Percentiles rank a stretch among this genome's conserved stretches.
Conservation (phyloP, 805 yeast genomes). For the Yarrowia sp. region DNA sequence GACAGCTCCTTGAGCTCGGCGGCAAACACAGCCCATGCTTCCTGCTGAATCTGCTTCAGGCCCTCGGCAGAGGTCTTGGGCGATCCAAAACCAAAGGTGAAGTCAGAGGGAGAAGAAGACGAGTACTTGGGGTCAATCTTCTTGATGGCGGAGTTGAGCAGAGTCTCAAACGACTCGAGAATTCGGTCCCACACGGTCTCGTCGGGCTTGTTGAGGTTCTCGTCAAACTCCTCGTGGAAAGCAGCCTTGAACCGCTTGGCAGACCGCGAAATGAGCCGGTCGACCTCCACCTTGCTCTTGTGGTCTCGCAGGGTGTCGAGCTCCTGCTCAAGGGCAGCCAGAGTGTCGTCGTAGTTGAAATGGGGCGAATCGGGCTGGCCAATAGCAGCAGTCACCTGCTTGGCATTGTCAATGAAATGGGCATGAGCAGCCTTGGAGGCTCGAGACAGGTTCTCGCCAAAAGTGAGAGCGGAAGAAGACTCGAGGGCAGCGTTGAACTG, state of each 20-base stretch:
- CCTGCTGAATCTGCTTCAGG: constrained; percentile 52
- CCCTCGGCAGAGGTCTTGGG: constrained; percentile 29
- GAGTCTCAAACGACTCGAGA: constrained; percentile 55
- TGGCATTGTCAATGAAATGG: constrained; percentile 50
- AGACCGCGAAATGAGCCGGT: constrained; percentile 52
- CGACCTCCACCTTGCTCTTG: constrained; percentile 53
- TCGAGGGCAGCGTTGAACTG: constrained; percentile 40
- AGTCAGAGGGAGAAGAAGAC: background rate
- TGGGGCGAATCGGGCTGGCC: constrained; percentile 45
- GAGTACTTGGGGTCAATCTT: constrained; percentile 46
- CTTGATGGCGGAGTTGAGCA: constrained; percentile 49
- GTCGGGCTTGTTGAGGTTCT: constrained; percentile 59
- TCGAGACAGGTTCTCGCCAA: constrained; percentile 46
- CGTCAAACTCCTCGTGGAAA: constrained; percentile 55
- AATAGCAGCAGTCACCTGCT: constrained; percentile 48
- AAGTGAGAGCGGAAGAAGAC: constrained; percentile 42
- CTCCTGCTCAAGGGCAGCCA: constrained; percentile 48
- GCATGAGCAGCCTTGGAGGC: constrained; percentile 45
- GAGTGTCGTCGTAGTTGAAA: constrained; percentile 47
- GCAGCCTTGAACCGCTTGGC: constrained; percentile 42
- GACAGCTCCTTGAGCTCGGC: constrained; percentile 65
- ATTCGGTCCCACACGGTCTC: constrained; percentile 68
- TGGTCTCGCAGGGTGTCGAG: constrained; percentile 49
- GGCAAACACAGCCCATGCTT: constrained; percentile 72
- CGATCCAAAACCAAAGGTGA: constrained; percentile 13